These are phyloP conservation scores for Trichoderma orchidacearum DNA, from an alignment of 495 filamentous ascomycete species.

Conservation along the genomic window DNA sequence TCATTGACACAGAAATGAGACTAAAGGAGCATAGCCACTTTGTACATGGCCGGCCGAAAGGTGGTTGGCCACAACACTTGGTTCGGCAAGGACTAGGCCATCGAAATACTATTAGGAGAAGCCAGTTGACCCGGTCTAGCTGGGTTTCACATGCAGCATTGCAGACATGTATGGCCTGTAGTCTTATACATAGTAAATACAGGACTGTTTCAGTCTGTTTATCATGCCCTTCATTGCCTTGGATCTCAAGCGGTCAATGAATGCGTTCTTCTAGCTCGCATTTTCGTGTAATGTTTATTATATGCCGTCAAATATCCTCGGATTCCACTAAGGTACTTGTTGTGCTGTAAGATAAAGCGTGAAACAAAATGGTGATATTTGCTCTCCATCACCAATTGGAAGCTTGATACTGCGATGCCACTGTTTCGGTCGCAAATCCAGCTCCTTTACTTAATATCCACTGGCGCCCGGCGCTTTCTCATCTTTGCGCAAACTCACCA, in stretches of 20 bases:
- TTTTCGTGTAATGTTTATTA: neutral
- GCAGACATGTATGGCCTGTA: neutral
- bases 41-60: constrained; percentile 44
- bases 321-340: neutral
- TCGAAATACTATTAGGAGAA: neutral
- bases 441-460: constrained; percentile 29
- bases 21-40: constrained; percentile 33
- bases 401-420: neutral
- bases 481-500: constrained; percentile 82
- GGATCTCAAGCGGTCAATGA: neutral
- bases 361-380: neutral
- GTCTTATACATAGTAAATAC: neutral
- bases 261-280: neutral
- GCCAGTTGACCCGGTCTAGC: neutral
- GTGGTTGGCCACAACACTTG: constrained; percentile 75
- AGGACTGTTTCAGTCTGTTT: neutral
- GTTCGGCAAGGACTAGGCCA: constrained; percentile 51
- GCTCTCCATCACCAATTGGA: neutral
- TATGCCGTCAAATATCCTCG: neutral
- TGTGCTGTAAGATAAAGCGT: neutral
- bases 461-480: constrained; percentile 82
- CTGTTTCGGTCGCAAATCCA: neutral
- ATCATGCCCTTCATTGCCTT: constrained; percentile 1
- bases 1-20: neutral
- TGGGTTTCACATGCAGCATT: neutral